phyloP scores from a whole-genome alignment of 75 land plant genomes.

The Adiantum capillusveneris region DNA sequence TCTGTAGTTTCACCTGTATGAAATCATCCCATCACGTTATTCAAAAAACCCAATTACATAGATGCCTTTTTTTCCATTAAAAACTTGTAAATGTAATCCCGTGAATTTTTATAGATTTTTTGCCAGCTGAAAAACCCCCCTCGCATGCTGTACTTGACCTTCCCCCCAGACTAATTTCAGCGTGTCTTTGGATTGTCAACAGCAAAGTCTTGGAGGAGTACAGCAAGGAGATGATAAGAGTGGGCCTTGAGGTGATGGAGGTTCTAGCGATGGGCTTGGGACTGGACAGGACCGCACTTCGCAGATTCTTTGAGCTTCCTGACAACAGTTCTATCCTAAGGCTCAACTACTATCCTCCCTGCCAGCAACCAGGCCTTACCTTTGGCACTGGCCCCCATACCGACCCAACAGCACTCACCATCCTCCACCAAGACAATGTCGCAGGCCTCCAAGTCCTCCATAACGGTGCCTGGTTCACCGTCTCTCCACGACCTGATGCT shows the following conservation, averaged over 20 bases:
- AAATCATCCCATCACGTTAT: too few relatives aligned
- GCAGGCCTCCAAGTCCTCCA: constrained; percentile 47
- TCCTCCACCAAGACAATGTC: constrained; percentile 53
- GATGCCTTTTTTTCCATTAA: too few relatives aligned
- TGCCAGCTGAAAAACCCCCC: too few relatives aligned
- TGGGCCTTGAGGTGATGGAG: constrained; percentile 56
- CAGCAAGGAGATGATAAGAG: constrained; percentile 51
- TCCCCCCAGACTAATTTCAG: too few relatives aligned
- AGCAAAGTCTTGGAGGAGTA: constrained; percentile 53
- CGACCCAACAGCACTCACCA: constrained; percentile 39
- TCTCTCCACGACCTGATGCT: constrained; percentile 35
- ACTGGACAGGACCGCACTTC: constrained; percentile 22
- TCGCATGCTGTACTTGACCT: too few relatives aligned
- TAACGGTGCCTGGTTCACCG: constrained; percentile 32
- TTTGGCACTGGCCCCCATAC: constrained; percentile 53
- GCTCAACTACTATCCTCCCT: constrained; percentile 52
- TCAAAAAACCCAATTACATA: too few relatives aligned
- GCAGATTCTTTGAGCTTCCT: constrained; percentile 35
- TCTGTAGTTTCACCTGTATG: too few relatives aligned
- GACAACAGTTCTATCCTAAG: constrained; percentile 34
- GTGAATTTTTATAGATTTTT: too few relatives aligned
- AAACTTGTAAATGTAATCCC: too few relatives aligned
- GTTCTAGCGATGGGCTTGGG: constrained; percentile 58
- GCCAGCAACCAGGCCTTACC: constrained; percentile 33
- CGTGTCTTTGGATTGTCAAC: not conserved